Evolutionary conservation across 2,329 filamentous ascomycete genomes (phyloP), one percentile per base, ranked within the genome.

Genomic region (Colletotrichum tropicicola): DNA sequence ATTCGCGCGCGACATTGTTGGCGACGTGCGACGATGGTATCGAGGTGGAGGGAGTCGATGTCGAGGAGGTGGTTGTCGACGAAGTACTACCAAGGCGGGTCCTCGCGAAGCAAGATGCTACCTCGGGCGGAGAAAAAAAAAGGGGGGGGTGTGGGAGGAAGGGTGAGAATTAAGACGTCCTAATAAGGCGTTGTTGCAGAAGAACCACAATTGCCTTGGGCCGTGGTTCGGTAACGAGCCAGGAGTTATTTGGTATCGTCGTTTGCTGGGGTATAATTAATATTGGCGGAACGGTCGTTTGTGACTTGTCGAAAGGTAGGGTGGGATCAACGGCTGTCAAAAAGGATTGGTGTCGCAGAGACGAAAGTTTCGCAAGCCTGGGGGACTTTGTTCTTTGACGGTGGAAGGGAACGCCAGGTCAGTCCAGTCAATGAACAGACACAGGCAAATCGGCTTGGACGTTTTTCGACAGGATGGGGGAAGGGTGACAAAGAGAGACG

Each of bases 1-100:
- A 73, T 83, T 81, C 64, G 85, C 74, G 73, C 86, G 86, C 75
- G 86, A 88, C 86, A 89, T 88, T 73, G 65, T 75, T 41, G 60
- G 21, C 19, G 44, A 41, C 27, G 59, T 63, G 59, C 52, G 67
- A 63, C 53, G 60, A 61, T 60, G 48, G 57, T 66, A 37, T 56
- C 45, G 47, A 30, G 35, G 32, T 61, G 27, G 32, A 47, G 21
- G 21, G 41, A 52, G 30, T 65, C 39, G 41, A 55, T 43, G 56
- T 43, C 44, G 60, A 47, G 47, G 35, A 41, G 35, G 56, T 32
- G 43, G 61, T 61, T 37, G 37, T 23, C 30, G 27, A 21, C n/a
- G n/a, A 39, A 48, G 48, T 44, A 60, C 39, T 41, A 54, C 41
- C 32, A 17, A 55, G 57, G 56, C 61, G 57, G 56, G 49, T 65